Percentiles rank a stretch among this genome's conserved stretches.
Evolutionary conservation across 495 filamentous ascomycete species (phyloP).

Genomic region (Sphaerosporella brunnea): DNA sequence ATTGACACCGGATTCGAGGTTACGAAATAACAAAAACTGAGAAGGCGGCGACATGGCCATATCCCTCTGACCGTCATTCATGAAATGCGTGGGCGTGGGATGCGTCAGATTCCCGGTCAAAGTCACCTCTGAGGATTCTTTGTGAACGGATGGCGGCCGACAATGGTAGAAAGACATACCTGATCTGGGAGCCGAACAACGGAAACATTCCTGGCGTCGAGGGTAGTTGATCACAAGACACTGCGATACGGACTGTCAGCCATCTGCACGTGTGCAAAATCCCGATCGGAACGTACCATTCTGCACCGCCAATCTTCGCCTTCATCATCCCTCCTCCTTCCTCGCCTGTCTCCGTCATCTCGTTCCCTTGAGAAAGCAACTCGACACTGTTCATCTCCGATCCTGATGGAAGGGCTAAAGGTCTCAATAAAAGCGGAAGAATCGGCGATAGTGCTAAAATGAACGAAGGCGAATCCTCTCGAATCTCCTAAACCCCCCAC

Average conservation of each 20-base stretch:
- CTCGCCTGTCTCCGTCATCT: constrained; percentile 39
- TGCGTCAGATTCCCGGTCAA: constrained; percentile 26
- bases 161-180: constrained; percentile 35
- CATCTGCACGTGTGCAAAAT: too few relatives aligned
- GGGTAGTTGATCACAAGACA: constrained; percentile 57
- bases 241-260: constrained; percentile 30
- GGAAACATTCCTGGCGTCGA: constrained; percentile 49
- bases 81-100: constrained; percentile 28
- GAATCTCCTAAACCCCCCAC: constrained; percentile 34
- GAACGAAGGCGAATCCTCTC: constrained; percentile 49
- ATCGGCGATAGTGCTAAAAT: constrained; percentile 41
- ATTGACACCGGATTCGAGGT: constrained; percentile 52
- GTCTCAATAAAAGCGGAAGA: constrained; percentile 48
- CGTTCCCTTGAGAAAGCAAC: constrained; percentile 29
- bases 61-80: constrained; percentile 64
- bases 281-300: constrained; percentile 35
- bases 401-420: constrained; percentile 44
- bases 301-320: constrained; percentile 66
- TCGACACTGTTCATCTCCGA: constrained; percentile 31
- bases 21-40: constrained; percentile 63
- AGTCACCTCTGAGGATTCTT: constrained; percentile 25
- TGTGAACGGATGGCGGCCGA: constrained; percentile 6
- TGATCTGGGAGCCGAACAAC: constrained; percentile 52
- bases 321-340: constrained; percentile 34
- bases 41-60: constrained; percentile 58